A percentile compares a stretch with the other conserved stretches of the same genome.
Conservation (phyloP, 2,329 filamentous ascomycete species). For the Leptographium flavum region DNA sequence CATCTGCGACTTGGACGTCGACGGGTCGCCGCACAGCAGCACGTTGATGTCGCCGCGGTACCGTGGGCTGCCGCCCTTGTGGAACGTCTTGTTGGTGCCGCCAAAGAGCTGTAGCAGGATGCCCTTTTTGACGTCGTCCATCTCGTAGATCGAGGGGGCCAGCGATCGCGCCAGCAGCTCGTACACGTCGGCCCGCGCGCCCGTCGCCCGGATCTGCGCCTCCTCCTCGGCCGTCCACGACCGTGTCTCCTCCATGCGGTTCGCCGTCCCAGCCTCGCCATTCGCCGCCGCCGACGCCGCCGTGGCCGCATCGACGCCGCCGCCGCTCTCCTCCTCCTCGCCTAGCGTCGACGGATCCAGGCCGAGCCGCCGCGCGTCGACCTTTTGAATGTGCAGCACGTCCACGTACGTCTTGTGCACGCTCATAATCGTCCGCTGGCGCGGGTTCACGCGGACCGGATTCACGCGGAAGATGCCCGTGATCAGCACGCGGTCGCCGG, state of each 20-base stretch:
- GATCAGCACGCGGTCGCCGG: constrained; percentile 87
- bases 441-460: constrained; percentile 84
- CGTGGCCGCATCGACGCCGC: constrained; percentile 34
- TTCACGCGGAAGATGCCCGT: constrained; percentile 96
- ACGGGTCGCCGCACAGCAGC: constrained; percentile 90
- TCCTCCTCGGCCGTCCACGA: constrained; percentile 80
- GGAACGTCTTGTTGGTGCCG: constrained; percentile 94
- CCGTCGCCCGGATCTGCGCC: constrained; percentile 71
- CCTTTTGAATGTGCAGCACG: constrained; percentile 88
- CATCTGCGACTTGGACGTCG: constrained; percentile 90
- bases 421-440: constrained; percentile 82
- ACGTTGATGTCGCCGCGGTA: constrained; percentile 98
- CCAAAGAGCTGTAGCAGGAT: constrained; percentile 94
- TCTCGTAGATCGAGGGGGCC: constrained; percentile 90
- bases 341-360: constrained; percentile 81
- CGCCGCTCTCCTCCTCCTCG: constrained; percentile 54
- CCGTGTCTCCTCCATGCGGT: constrained; percentile 67
- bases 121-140: constrained; percentile 98
- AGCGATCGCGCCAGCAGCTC: constrained; percentile 82
- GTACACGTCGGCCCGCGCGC: constrained; percentile 73
- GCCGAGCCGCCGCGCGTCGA: constrained; percentile 88
- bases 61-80: constrained; percentile 87
- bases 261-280: constrained; percentile 39
- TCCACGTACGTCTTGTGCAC: constrained; percentile 98
- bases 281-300: neutral